Conservation (phyloP, 169 alveolate genomes). For the Eimeria praecox region DNA sequence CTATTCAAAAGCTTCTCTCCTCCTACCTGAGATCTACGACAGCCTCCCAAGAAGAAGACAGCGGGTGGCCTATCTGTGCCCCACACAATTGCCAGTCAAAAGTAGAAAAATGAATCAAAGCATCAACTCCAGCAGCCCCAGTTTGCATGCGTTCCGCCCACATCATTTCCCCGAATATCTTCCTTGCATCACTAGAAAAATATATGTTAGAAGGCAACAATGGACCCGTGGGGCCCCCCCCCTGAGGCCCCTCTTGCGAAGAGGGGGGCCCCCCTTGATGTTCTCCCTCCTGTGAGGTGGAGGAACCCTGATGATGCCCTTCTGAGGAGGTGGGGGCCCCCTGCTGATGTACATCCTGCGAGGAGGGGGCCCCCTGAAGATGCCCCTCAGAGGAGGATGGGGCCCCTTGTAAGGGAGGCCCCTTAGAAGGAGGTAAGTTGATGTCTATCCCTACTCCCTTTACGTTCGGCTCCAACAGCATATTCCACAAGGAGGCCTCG, state of each 20-base stretch:
- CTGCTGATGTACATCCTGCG: background rate
- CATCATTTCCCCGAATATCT: background rate
- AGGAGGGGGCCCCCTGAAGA: too few species aligned
- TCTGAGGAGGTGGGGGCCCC: too few species aligned
- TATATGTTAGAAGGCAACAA: constrained; percentile 6
- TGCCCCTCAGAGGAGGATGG: background rate
- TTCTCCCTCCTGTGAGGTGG: background rate
- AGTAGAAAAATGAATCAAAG: constrained; percentile 62
- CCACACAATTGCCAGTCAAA: constrained; percentile 77
- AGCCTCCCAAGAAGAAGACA: constrained; percentile 23
- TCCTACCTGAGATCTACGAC: constrained; percentile 71
- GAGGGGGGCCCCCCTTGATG: constrained; percentile 65
- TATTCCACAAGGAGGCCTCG: constrained; percentile 68
- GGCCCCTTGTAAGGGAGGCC: constrained; percentile 35
- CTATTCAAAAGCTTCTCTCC: background rate
- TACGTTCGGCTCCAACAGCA: constrained; percentile 44
- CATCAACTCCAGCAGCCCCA: constrained; percentile 67
- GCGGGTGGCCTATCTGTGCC: constrained; percentile 13
- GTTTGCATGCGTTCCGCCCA: constrained; percentile 78
- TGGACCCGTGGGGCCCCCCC: constrained; percentile 2
- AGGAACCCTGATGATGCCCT: too few species aligned
- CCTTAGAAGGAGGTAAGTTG: constrained; percentile 40
- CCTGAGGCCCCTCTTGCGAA: background rate
- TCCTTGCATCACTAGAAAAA: background rate
- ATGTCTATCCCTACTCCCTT: constrained; percentile 45